Evolutionary conservation across 768 basidiomycete genomes (phyloP).

Genomic region (Lanmaoa pseudosensibilis): DNA sequence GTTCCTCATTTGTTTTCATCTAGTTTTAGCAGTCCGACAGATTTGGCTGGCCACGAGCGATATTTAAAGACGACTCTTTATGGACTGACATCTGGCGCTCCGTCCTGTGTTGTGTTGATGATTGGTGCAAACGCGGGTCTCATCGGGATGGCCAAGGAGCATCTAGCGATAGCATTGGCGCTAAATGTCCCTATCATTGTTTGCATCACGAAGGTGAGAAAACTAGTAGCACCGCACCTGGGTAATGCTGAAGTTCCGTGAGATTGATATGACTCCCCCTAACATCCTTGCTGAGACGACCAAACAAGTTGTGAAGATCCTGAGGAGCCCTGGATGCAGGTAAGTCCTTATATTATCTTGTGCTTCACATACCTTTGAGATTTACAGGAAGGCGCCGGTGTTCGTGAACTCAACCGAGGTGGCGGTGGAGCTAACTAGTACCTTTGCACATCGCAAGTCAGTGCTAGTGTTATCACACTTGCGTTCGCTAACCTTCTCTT

Average conservation of each 20-base stretch:
- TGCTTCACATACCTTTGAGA: neutral
- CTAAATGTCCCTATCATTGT: conserved; percentile 91
- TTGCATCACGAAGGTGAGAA: conserved; percentile 85
- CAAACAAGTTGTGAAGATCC: conserved; percentile 89
- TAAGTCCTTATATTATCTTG: conserved; percentile 30
- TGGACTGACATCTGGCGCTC: conserved; percentile 90
- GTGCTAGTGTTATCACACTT: conserved; percentile 10
- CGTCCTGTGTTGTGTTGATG: conserved; percentile 89
- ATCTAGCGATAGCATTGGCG: conserved; percentile 91
- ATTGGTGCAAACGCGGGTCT: conserved; percentile 94
- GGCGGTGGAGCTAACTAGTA: conserved; percentile 74
- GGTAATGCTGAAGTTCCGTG: conserved; percentile 1
- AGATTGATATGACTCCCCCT: conserved; percentile 96
- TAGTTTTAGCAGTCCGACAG: conserved; percentile 39
- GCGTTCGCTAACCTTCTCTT: conserved; percentile 5
- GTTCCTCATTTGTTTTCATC: neutral
- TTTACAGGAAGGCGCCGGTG: conserved; percentile 70
- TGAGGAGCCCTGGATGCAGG: conserved; percentile 93
- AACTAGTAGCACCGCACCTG: neutral
- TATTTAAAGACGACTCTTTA: conserved; percentile 93
- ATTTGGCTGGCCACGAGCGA: conserved; percentile 94
- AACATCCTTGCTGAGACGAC: conserved; percentile 90
- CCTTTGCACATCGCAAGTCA: conserved; percentile 73
- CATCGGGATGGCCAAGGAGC: conserved; percentile 94
- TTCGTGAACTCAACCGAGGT: conserved; percentile 81